Evolutionary conservation across 257 asterid genomes (phyloP).

Genomic region (Solanum dulcamara): DNA sequence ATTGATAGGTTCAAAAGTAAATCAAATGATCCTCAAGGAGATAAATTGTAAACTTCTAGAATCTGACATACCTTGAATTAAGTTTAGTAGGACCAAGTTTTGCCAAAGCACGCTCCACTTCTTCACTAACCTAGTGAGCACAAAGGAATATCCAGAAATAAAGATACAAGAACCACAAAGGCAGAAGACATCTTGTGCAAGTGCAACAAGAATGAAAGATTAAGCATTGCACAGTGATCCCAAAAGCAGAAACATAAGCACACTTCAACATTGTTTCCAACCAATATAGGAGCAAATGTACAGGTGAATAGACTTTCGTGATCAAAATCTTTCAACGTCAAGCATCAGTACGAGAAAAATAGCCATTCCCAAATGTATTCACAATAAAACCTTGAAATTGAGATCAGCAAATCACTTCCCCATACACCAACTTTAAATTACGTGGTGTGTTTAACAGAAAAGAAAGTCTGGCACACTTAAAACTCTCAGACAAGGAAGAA

Average conservation of each 20-base stretch:
- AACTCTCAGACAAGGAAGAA: background rate
- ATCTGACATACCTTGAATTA: slow-evolving; percentile 48
- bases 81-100: slow-evolving; percentile 67
- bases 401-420: background rate
- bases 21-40: background rate
- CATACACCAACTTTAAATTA: background rate
- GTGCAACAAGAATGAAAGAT: background rate
- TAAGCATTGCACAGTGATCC: background rate
- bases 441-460: background rate
- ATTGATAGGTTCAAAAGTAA: background rate
- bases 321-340: background rate
- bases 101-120: slow-evolving; percentile 96
- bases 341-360: background rate
- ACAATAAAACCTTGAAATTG: background rate
- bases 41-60: background rate
- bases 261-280: background rate
- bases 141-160: slow-evolving; percentile 2
- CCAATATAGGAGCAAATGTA: background rate
- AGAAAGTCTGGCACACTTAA: background rate
- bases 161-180: background rate
- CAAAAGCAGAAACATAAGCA: background rate
- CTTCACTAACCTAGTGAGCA: slow-evolving; percentile 81
- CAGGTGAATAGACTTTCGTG: background rate
- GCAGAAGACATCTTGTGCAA: background rate
- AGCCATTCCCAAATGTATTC: background rate